Evolutionary conservation across 805 yeast species (phyloP).

Genomic region (Pichia nakasei): DNA sequence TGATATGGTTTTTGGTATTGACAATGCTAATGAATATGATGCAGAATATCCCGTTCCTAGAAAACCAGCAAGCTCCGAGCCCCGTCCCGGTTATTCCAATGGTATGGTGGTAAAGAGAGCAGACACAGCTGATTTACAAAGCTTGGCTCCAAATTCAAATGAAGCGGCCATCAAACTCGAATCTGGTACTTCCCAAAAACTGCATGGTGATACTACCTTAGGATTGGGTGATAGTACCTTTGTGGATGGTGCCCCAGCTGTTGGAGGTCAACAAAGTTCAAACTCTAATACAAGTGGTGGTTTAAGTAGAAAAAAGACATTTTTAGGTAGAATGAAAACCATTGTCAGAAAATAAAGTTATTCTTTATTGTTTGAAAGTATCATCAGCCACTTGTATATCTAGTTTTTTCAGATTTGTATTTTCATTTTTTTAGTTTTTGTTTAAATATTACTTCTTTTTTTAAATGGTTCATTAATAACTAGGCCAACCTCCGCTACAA

Average conservation of each 20-base stretch:
- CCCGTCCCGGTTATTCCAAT: conserved; percentile 20
- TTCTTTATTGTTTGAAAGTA: neutral
- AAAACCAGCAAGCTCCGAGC: neutral
- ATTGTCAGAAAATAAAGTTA: conserved; percentile 28
- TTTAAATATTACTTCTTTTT: too few relatives aligned
- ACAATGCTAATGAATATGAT: conserved; percentile 38
- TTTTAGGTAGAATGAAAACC: conserved; percentile 81
- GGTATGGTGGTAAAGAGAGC: conserved; percentile 26
- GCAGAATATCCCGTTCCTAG: conserved; percentile 25
- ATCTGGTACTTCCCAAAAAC: conserved; percentile 46
- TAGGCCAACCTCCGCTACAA: too few relatives aligned
- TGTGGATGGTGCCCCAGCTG: conserved; percentile 93
- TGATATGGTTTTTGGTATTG: conserved; percentile 71
- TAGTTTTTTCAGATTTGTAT: neutral
- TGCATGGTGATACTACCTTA: conserved; percentile 75
- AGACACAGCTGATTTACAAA: conserved; percentile 17
- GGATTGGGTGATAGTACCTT: conserved; percentile 92
- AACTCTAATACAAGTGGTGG: conserved; percentile 43
- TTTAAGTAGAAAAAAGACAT: conserved; percentile 71
- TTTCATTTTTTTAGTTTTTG: neutral
- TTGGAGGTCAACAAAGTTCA: too few relatives aligned
- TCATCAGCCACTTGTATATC: neutral
- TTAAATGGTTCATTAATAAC: neutral
- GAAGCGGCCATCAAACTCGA: conserved; percentile 60
- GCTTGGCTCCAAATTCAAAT: conserved; percentile 30